phyloP scores from a whole-genome alignment of 1,139 yeast species.

The Geotrichum candidum region DNA sequence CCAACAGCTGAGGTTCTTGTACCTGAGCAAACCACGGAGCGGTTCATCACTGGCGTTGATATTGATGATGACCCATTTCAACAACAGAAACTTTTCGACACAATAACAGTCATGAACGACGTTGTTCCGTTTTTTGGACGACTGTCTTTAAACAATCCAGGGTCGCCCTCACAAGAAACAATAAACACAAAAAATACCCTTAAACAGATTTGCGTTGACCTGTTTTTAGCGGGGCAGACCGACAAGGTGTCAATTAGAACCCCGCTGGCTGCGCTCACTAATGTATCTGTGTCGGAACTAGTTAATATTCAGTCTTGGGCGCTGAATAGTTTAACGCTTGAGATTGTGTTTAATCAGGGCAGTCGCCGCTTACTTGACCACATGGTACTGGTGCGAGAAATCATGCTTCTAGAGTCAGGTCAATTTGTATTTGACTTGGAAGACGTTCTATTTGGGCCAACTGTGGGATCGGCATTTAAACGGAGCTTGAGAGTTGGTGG shows the following conservation, averaged over 20 bases:
- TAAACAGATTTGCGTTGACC: not conserved
- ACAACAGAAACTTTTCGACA: slow-evolving; percentile 1
- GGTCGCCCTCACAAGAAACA: not conserved
- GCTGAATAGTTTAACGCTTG: slow-evolving; percentile 7
- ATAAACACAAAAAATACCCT: not conserved
- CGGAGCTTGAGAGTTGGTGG: slow-evolving; percentile 5
- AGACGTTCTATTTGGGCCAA: slow-evolving; percentile 14
- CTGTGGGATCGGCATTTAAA: not conserved
- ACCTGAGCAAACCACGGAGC: not conserved
- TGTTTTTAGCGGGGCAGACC: not conserved
- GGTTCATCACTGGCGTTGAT: not conserved
- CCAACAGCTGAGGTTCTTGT: not conserved
- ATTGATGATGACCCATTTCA: not conserved
- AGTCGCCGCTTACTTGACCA: slow-evolving; percentile 10
- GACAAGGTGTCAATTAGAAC: not conserved
- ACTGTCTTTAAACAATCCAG: not conserved
- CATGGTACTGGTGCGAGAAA: slow-evolving; percentile 11
- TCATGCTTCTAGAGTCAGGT: slow-evolving; percentile 17
- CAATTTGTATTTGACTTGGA: slow-evolving; percentile 12
- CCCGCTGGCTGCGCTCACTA: slow-evolving; percentile 7
- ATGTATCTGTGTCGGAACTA: slow-evolving; percentile 2
- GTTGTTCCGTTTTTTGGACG: not conserved
- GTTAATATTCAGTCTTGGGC: slow-evolving; percentile 12
- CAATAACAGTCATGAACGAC: slow-evolving; percentile 1
- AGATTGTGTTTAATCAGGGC: slow-evolving; percentile 9